Evolutionary conservation across 2,329 filamentous ascomycete genomes (phyloP), one percentile per base, ranked within the genome.

Genomic region (Pseudopyricularia cyperi): DNA sequence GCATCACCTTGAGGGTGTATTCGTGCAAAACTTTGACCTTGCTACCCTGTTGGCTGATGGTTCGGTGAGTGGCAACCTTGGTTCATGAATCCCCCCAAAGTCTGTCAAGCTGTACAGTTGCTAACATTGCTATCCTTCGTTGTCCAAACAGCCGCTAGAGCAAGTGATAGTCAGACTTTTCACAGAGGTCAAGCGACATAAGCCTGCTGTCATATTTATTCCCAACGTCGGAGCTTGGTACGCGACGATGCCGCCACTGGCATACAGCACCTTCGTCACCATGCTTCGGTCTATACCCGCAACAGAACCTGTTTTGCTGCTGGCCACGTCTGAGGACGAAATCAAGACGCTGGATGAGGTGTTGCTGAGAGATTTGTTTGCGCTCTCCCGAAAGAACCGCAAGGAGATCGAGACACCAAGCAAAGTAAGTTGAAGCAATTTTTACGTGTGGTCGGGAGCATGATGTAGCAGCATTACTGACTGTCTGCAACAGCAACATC

Each of bases 121-220:
- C 61, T 65, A 55, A 64, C 57, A 46, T 12, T 12, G n/a, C 30
- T 33, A n/a, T 7, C 19, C 14, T 47, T 32, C 19, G 14, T 37
- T 28, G 28, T 19, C 15, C 7, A 15, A 3, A 39, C 55, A 80
- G 71, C 82, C 87, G 1, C 78, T 86, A 15, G 93, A 97, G 69
- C 87, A 93, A 58, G 87, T 90, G 9, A 82, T 98, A 56, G 89
- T 95, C 12, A 84, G 90, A 57, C 75, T 95, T 7, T 97, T 98
- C 62, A 83, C 87, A 1, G 93, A 97, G 69, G 87, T 95, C 35
- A 88, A 91, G 65, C 83, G 90, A 35, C 89, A 96, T 64, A 96
- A 95, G 65, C 93, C 93, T 1, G 94, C 89, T 64, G 88, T 97
- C 35, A 93, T 98, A 50, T 97, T 90, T 66, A 86, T 98, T 44